Evolutionary conservation across 176 grass and related monocot species (phyloP).

Genomic region (Oryza australiensis): DNA sequence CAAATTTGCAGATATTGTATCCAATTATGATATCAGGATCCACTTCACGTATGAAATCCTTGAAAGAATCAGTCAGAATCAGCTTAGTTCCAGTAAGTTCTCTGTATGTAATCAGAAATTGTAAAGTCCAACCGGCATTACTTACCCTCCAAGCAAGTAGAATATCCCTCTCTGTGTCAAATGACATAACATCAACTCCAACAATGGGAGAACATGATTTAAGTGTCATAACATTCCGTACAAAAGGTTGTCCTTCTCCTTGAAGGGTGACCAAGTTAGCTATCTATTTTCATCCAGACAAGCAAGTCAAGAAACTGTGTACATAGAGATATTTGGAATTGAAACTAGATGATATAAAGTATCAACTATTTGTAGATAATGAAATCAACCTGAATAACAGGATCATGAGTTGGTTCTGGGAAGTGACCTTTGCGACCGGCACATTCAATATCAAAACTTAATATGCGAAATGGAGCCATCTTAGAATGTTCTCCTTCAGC

Average conservation of each 20-base stretch:
- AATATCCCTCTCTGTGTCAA: constrained; percentile 79
- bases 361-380: constrained; percentile 22
- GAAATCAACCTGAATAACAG: constrained; percentile 91
- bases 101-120: constrained; percentile 7
- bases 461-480: constrained; percentile 93
- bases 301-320: constrained; percentile 33
- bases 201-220: constrained; percentile 95
- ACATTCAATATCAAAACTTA: constrained; percentile 99
- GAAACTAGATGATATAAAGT: constrained; percentile 18
- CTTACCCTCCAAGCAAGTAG: constrained; percentile 98
- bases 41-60: constrained; percentile 90
- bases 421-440: constrained; percentile 95
- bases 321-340: constrained; percentile 20
- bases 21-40: constrained; percentile 99
- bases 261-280: constrained; percentile 93
- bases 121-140: constrained; percentile 26
- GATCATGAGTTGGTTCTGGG: constrained; percentile 97
- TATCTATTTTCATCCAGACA: constrained; percentile 70
- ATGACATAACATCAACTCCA: constrained; percentile 95
- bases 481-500: constrained; percentile 88
- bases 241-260: constrained; percentile 80
- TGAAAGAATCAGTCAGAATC: constrained; percentile 33
- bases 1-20: constrained; percentile 99
- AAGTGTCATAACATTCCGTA: constrained; percentile 94
- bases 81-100: constrained; percentile 11